Conservation (phyloP, 805 yeast species). For the Kuraishia capsulata region DNA sequence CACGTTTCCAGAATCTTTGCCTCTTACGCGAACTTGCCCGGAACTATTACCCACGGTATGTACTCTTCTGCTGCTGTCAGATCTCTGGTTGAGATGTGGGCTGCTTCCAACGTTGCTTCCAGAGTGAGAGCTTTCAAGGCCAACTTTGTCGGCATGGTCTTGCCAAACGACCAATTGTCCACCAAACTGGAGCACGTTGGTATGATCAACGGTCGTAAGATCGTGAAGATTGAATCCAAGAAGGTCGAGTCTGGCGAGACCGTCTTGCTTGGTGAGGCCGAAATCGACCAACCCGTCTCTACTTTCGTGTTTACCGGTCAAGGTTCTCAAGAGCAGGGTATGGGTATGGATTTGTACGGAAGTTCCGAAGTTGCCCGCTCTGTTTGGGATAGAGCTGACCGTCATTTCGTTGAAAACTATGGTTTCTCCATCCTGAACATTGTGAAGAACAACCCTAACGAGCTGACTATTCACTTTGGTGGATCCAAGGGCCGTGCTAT, state of each 20-base stretch:
- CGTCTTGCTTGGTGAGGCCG: slow-evolving; percentile 93
- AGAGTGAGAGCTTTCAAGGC: slow-evolving; percentile 94
- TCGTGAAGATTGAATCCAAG: slow-evolving; percentile 83
- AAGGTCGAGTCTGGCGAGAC: slow-evolving; percentile 69
- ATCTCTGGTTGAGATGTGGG: slow-evolving; percentile 94
- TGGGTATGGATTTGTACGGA: slow-evolving; percentile 99
- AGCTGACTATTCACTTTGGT: slow-evolving; percentile 92
- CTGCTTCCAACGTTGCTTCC: slow-evolving; percentile 92
- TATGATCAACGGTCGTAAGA: slow-evolving; percentile 98
- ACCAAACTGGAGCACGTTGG: slow-evolving; percentile 92
- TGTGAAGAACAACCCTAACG: slow-evolving; percentile 92
- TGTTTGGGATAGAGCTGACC: slow-evolving; percentile 98
- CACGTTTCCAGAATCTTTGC: slow-evolving; percentile 96
- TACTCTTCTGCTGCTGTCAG: slow-evolving; percentile 94
- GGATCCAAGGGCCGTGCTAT: slow-evolving; percentile 96
- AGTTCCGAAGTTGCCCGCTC: slow-evolving; percentile 84
- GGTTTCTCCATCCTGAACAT: slow-evolving; percentile 96
- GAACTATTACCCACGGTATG: slow-evolving; percentile 99
- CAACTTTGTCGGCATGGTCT: slow-evolving; percentile 91
- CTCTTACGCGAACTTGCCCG: slow-evolving; percentile 86
- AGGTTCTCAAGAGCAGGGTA: slow-evolving; percentile 99
- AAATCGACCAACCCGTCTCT: slow-evolving; percentile 95
- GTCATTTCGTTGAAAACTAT: slow-evolving; percentile 84
- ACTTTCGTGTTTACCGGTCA: slow-evolving; percentile 98
- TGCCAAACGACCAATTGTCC: slow-evolving; percentile 85